phyloP scores from a whole-genome alignment of 2,329 filamentous ascomycete species.

The Calonectria pteridis region DNA sequence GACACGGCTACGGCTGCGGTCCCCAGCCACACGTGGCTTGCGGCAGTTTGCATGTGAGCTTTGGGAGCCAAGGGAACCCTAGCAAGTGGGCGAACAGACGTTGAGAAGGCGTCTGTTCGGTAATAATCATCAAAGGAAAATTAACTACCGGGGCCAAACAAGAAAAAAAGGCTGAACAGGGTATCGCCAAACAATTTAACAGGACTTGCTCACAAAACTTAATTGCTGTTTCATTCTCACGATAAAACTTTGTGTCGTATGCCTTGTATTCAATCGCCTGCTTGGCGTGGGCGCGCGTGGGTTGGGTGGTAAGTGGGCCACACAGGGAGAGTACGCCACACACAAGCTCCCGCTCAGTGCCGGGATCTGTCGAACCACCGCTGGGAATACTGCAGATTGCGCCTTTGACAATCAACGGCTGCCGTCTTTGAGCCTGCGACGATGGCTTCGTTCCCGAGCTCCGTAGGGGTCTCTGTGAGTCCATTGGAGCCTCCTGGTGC shows the following conservation, averaged over 20 bases:
- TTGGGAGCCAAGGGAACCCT: constrained; percentile 8
- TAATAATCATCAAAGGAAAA: background rate
- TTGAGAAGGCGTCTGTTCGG: background rate
- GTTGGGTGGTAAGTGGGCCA: constrained; percentile 8
- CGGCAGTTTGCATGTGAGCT: constrained; percentile 17
- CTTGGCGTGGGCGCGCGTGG: too few species aligned
- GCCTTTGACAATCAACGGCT: constrained; percentile 34
- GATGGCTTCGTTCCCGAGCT: constrained; percentile 52
- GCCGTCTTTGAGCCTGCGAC: constrained; percentile 33
- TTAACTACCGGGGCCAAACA: background rate
- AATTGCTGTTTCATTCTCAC: background rate
- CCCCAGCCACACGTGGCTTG: constrained; percentile 23
- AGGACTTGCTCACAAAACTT: background rate
- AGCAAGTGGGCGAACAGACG: background rate
- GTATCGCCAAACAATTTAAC: background rate
- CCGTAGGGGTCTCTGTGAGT: constrained; percentile 48
- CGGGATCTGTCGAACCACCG: constrained; percentile 39
- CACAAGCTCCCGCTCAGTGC: constrained; percentile 21
- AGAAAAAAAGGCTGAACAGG: background rate
- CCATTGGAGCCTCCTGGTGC: background rate
- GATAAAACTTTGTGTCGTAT: background rate
- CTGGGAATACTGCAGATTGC: constrained; percentile 36
- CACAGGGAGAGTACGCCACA: constrained; percentile 21
- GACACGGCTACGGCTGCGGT: background rate
- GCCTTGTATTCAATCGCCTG: background rate